Conservation (phyloP, 208 protist genomes). For the Leishmania gerbilli region DNA sequence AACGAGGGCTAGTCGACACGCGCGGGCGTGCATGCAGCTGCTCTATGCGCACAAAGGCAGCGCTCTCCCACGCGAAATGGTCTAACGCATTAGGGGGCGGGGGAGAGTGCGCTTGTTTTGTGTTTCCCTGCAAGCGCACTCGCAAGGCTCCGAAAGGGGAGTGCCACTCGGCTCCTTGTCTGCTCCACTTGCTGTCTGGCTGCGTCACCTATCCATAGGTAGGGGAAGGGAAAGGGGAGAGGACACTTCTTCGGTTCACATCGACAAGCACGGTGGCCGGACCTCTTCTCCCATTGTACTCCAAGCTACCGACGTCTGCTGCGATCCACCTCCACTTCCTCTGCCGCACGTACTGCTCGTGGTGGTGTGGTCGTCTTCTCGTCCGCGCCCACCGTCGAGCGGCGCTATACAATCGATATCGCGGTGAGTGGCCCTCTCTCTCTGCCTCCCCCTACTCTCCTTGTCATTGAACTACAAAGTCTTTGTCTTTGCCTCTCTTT, state of each 20-base stretch:
- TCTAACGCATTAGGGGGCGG: not conserved
- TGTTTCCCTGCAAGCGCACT: not conserved
- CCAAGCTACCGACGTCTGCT: not conserved
- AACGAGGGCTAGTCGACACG: not conserved
- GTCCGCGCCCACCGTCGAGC: not conserved
- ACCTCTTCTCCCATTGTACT: not conserved
- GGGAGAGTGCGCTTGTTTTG: too few relatives aligned
- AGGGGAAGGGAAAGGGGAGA: not conserved
- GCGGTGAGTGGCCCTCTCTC: not conserved
- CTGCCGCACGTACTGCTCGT: not conserved
- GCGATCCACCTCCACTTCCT: not conserved
- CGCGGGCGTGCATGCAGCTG: not conserved
- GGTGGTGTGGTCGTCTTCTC: not conserved
- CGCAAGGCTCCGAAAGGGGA: not conserved
- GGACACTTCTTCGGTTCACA: not conserved
- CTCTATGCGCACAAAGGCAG: not conserved
- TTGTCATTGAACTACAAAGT: not conserved
- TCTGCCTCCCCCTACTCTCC: not conserved
- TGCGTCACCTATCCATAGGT: not conserved
- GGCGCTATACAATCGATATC: not conserved
- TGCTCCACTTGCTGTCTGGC: not conserved
- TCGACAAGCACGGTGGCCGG: not conserved
- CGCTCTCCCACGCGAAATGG: not conserved
- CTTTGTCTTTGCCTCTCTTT: not conserved
- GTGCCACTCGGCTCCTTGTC: not conserved